Base-by-base conservation (phyloP, 805 yeast species). In the Maudiozyma serrabonitensis region DNA sequence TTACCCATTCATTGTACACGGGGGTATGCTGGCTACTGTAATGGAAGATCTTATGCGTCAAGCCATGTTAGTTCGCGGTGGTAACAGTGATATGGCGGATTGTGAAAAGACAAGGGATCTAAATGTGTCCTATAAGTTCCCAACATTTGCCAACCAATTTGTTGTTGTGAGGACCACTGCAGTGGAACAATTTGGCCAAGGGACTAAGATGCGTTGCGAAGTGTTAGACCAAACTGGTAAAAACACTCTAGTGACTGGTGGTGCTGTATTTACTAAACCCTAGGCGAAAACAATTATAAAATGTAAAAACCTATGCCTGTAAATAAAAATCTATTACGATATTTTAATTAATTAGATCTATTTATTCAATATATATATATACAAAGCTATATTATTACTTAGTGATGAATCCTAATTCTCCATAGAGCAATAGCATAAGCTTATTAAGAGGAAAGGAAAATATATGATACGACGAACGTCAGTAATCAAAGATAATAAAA, bases 1-100 rank as follows among this genome's bases (percentile, higher is more conserved):
- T 0, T 89, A 84, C 62, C 97, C 96, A 2, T 82, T 87, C 57
- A 68, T 90, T 18, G 76, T 87, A 2, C 97, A 89, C 62, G 97
- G 97, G 3, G 97, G 97, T 0, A 78, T 90, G 28, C 63, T 89
- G 31, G 95, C 90, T 8, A 82, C 95, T 0, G 69, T 89, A 1
- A 68, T 88, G 48, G 93, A 87, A 59, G 95, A 89, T 56, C 75
- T 84, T 6, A 75, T 82, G 68, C 81, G 81, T 54, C 73, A 82
- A 47, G 70, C 75, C 50, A 79, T 70, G 13, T 68, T 82, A 41
- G 55, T 63, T 21, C 63, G 61, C 48, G 56, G 52, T 35, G 61
- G 53, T 58, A 70, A 50, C 32, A 12, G 15, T 15, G 38, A 35
- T 15, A n/a, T 35, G 18, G 8, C 25, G 6, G 19, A 39, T 19